Percentiles rank a stretch among this genome's conserved stretches.
phyloP scores from a whole-genome alignment of 148 eudicot genomes.

The Rhododendron henanense region DNA sequence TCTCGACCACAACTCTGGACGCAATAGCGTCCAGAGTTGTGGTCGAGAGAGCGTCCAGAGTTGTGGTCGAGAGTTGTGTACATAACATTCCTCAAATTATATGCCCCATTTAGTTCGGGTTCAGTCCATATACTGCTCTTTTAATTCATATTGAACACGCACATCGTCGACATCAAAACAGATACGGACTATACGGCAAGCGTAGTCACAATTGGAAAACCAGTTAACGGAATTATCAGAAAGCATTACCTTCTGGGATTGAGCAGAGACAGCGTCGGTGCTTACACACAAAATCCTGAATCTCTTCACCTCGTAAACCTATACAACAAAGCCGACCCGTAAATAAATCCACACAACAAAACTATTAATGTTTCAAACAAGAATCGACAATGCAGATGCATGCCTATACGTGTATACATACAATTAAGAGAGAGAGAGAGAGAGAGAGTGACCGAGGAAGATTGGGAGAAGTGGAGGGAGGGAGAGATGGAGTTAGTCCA shows the following conservation, averaged over 20 bases:
- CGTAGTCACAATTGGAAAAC: not conserved
- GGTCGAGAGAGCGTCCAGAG: not conserved
- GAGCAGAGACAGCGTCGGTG: slow-evolving; percentile 26
- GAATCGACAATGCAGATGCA: not conserved
- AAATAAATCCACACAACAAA: slow-evolving; percentile 8
- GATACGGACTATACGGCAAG: too few species aligned
- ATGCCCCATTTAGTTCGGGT: not conserved
- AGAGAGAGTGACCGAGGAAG: slow-evolving; percentile 26
- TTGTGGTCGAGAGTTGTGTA: too few species aligned
- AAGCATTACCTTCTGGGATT: slow-evolving; percentile 32
- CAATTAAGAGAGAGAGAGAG: not conserved
- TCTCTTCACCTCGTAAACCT: slow-evolving; percentile 31
- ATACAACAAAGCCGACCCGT: not conserved
- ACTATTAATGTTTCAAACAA: not conserved
- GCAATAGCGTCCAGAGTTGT: not conserved
- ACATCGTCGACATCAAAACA: not conserved
- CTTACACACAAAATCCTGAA: slow-evolving; percentile 39
- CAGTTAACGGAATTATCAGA: not conserved
- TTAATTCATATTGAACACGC: not conserved
- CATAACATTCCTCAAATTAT: not conserved
- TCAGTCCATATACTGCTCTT: not conserved
- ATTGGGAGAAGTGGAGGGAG: slow-evolving; percentile 22
- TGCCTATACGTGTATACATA: not conserved
- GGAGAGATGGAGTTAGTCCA: slow-evolving; percentile 48
- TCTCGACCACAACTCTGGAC: not conserved